Base-by-base conservation (phyloP, 768 basidiomycete species). In the Candolleomyces aberdarensis region DNA sequence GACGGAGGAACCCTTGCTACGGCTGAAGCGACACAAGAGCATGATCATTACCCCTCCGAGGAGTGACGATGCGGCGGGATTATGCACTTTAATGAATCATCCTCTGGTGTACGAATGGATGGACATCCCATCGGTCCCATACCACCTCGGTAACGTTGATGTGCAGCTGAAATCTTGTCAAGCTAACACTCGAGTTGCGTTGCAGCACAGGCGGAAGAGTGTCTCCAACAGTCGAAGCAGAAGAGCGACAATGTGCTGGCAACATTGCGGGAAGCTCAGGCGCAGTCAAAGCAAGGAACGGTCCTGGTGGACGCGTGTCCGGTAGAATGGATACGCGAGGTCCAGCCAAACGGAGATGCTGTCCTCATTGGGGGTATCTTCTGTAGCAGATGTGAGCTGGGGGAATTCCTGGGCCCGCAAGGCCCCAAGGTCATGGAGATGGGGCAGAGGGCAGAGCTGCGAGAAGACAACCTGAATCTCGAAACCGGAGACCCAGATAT, bases 41-140 rank as follows among this genome's bases (percentile, higher is more conserved):
- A 82, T 87, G 56, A 79, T 86, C 61, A 59, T 86, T 44, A 86
- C 85, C 1, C 78, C 84, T 19, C 80, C 80, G 11, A 82, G 85
- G 32, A 48, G 66, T 26, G 71, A 68, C 41, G 84, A 87, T 64
- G 76, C 71, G 19, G 69, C 73, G 11, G 57, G 60, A 17, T 56
- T 75, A 15, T 69, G 74, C 20, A 67, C 72, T 2, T 67, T 78
- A 52, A 62, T 85, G 66, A 85, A 85, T 58, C 80, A 88, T 57
- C 64, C 66, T 17, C 60, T 62, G 9, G 75, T 88, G 5, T 77
- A 75, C 50, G 60, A 63, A 14, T 83, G 76, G 80, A 59, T 86
- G 14, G 65, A 69, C n/a, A 69, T 71, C 1, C 80, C 82, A 0
- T 81, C 83, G 0, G 75, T 74, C 51, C 86, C 85, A n/a, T 88